Conservation (phyloP, 768 basidiomycete species). For the Mycena epipterygia region DNA sequence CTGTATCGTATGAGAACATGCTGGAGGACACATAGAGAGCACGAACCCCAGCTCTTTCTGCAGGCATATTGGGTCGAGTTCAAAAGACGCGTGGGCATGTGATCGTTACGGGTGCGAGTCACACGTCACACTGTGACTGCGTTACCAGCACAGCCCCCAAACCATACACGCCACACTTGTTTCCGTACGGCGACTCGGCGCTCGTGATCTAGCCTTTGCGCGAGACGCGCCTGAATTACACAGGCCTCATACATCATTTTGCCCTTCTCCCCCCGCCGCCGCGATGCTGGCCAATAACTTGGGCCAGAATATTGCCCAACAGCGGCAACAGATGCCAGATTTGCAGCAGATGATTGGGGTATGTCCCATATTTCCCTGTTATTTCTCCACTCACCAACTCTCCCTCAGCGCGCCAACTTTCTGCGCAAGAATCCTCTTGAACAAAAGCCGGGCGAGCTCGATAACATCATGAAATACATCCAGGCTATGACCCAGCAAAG, state of each 20-base stretch:
- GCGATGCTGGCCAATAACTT: conserved; percentile 56
- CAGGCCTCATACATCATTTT: background rate
- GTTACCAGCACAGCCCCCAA: background rate
- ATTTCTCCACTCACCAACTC: conserved; percentile 29
- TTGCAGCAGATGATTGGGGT: conserved; percentile 61
- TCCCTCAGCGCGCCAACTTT: conserved; percentile 60
- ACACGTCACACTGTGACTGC: background rate
- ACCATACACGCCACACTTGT: conserved; percentile 9
- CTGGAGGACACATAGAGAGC: background rate
- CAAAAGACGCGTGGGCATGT: conserved; percentile 46
- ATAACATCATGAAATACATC: conserved; percentile 62
- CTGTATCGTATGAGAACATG: conserved; percentile 54
- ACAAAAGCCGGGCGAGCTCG: conserved; percentile 64
- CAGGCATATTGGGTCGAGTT: conserved; percentile 66
- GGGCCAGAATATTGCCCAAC: conserved; percentile 49
- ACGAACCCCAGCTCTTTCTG: conserved; percentile 85
- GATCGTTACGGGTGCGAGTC: conserved; percentile 45
- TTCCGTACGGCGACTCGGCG: conserved; percentile 24
- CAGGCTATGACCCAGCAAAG: conserved; percentile 56
- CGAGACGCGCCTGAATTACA: conserved; percentile 29
- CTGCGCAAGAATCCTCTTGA: conserved; percentile 65
- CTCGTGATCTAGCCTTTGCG: conserved; percentile 40
- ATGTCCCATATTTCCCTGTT: conserved; percentile 37
- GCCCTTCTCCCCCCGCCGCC: conserved; percentile 2
- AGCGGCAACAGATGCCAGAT: conserved; percentile 50